A percentile compares a stretch with the other conserved stretches of the same genome.
Evolutionary conservation across 1,284 basidiomycete species (phyloP).

Genomic region (Volvariella volvacea): DNA sequence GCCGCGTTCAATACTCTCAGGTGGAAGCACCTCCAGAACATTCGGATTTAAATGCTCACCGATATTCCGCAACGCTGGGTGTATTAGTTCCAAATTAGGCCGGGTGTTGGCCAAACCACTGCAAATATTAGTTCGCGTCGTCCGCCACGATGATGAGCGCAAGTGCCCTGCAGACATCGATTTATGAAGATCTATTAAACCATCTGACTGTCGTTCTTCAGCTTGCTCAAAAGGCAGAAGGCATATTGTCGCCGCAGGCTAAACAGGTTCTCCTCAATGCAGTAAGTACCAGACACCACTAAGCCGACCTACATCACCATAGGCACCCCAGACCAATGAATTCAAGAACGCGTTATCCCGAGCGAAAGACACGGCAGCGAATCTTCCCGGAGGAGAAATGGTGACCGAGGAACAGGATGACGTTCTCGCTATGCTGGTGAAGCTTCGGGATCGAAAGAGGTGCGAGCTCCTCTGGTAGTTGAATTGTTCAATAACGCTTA

Average conservation of each 20-base stretch:
- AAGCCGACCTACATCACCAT: not conserved
- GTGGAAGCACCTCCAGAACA: no score
- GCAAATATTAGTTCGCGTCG: no score
- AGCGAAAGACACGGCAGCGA: conserved; percentile 49
- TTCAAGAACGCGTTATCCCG: conserved; percentile 49
- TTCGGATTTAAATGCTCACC: no score
- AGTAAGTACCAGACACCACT: conserved; percentile 27
- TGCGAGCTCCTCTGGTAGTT: conserved; percentile 22
- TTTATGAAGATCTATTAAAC: conserved; percentile 45
- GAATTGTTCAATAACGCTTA: not conserved
- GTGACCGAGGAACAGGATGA: conserved; percentile 57
- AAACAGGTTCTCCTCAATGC: conserved; percentile 60
- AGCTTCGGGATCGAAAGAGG: conserved; percentile 52
- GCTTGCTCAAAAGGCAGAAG: conserved; percentile 46
- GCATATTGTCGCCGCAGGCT: conserved; percentile 42
- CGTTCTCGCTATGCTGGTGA: conserved; percentile 56
- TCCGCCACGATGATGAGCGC: conserved; percentile 24
- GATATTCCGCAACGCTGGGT: no score
- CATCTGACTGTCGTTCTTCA: conserved; percentile 50
- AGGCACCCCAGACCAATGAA: conserved; percentile 47
- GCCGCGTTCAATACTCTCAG: no score
- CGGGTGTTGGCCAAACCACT: no score
- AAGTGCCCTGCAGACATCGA: conserved; percentile 30
- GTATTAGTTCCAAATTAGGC: no score
- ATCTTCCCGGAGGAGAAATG: conserved; percentile 61